Evolutionary conservation across 768 basidiomycete species (phyloP), one percentile per base, ranked within the genome.

Genomic region (Psilocybe azurescens): DNA sequence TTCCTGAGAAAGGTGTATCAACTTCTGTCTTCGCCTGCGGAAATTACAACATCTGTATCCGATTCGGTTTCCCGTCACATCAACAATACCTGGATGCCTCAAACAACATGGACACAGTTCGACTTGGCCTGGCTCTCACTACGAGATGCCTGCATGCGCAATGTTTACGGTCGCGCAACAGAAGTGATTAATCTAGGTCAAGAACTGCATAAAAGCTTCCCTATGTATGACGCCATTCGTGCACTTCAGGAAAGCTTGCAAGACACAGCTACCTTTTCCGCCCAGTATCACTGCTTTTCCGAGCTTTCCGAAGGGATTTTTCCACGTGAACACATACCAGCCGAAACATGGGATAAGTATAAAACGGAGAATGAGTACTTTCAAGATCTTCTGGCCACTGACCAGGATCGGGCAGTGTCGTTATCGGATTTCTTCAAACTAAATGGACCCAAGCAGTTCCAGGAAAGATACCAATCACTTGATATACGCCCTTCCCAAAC

Each of bases 121-220:
- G 58, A 59, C 53, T 9, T 46, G n/a, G 30, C 38, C n/a, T 59
- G 58, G 58, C 51, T 59, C 13, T 44, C 24, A 8, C 28, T 59
- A 30, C 58, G 58, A 11, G 50, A 59, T 18, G 50, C 51, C 0
- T 59, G 30, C 39, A 52, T 46, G 51, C 50, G 41, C 2, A 28
- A 11, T 14, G 36, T 51, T 13, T 16, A 18, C n/a, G 18, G n/a
- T 29, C 48, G 33, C 14, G 14, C 57, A 2, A n/a, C 10, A 11
- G 41, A 32, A 5, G 36, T 3, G 38, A 24, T 3, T 3, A 20
- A 33, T 2, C 46, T 50, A 14, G 49, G 50, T 7, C 28, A 44
- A 14, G 50, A 41, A 18, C 18, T 18, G 3, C 10, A 28, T 13
- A 3, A 53, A 5, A 41, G 16, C 5, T 53, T 53, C 24, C 58